Evolutionary conservation across 257 asterid species (phyloP).

Genomic region (Solanum bukasovii): DNA sequence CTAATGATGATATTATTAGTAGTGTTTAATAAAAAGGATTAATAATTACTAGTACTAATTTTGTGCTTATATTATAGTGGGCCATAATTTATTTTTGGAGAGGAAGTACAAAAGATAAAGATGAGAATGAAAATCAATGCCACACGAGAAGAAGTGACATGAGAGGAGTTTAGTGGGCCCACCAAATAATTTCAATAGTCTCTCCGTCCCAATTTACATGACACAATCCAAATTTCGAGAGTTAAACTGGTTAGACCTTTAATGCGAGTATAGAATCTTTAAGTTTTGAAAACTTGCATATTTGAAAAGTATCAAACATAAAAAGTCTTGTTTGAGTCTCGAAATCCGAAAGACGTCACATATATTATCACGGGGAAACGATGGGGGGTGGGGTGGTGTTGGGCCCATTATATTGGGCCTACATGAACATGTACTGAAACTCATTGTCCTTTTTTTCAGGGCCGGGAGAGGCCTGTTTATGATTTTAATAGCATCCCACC

Average conservation of each 20-base stretch:
- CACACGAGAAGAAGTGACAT: slow-evolving; percentile 13
- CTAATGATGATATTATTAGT: slow-evolving; percentile 13
- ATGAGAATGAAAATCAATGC: slow-evolving; percentile 28
- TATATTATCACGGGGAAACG: neutral
- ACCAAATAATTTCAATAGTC: neutral
- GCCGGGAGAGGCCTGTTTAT: neutral
- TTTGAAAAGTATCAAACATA: too few species aligned
- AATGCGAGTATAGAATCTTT: neutral
- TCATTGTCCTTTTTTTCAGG: slow-evolving; percentile 4
- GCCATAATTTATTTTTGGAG: neutral
- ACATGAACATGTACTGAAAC: neutral
- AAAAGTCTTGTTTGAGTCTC: neutral
- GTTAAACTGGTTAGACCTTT: neutral
- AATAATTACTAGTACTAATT: neutral
- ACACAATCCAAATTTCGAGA: neutral
- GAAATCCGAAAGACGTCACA: neutral
- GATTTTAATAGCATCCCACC: neutral
- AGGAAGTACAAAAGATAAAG: slow-evolving; percentile 15
- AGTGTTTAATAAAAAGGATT: slow-evolving; percentile 14
- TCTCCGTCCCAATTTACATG: neutral
- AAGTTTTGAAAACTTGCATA: too few species aligned
- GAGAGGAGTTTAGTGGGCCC: slow-evolving; percentile 9
- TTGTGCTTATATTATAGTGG: slow-evolving; percentile 1
- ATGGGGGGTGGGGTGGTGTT: neutral
- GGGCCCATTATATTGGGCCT: neutral